A percentile compares a stretch with the other conserved stretches of the same genome.
These are phyloP conservation scores for Penicillium daleae DNA, from an alignment of 495 filamentous ascomycete species.

Conservation along the genomic window DNA sequence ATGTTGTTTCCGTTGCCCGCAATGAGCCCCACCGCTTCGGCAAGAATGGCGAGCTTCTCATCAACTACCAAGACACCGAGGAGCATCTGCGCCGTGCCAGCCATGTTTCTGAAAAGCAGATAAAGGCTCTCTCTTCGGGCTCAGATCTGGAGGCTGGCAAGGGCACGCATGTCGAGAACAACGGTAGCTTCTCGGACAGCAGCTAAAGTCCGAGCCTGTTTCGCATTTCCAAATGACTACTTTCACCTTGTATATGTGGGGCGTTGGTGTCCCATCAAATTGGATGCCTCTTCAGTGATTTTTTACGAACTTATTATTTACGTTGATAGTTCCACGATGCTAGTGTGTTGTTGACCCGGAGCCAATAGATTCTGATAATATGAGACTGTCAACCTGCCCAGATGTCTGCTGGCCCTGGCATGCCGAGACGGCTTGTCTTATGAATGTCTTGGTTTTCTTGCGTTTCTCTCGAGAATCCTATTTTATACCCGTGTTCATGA, in stretches of 20 bases:
- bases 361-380: too few species aligned
- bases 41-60: constrained; percentile 67
- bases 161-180: constrained; percentile 27
- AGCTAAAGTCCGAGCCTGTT: constrained; percentile 2
- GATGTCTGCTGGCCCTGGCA: too few species aligned
- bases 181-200: constrained; percentile 20
- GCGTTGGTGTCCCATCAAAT: neutral
- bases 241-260: neutral
- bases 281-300: too few species aligned
- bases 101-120: constrained; percentile 33
- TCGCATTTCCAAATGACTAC: neutral
- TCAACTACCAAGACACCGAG: constrained; percentile 60
- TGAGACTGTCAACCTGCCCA: too few species aligned
- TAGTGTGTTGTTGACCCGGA: too few species aligned
- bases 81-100: constrained; percentile 43
- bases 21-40: constrained; percentile 67
- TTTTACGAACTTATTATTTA: neutral
- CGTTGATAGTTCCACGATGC: neutral
- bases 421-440: too few species aligned
- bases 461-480: too few species aligned
- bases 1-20: constrained; percentile 60
- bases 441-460: too few species aligned
- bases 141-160: constrained; percentile 34
- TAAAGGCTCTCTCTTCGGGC: constrained; percentile 14
- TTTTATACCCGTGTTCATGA: too few species aligned